Conservation (phyloP, 768 basidiomycete genomes). For the Phanerochaete sordida region DNA sequence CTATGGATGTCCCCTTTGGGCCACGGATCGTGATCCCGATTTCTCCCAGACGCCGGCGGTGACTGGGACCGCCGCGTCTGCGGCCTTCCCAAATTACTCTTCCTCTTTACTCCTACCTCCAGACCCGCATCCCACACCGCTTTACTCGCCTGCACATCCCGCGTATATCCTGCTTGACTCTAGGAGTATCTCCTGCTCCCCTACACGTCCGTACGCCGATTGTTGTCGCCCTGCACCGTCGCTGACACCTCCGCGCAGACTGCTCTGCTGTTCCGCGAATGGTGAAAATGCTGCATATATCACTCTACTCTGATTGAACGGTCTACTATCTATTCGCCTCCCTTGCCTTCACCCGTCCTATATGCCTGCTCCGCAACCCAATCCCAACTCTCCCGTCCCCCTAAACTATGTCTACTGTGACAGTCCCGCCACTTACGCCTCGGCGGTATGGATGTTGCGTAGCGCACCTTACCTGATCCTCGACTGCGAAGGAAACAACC, state of each 20-base stretch:
- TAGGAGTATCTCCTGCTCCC: neutral
- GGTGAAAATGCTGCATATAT: conserved; percentile 9
- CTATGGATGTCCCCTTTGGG: no score
- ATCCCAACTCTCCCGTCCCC: conserved; percentile 2
- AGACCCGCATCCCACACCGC: neutral
- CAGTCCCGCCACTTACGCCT: conserved; percentile 6
- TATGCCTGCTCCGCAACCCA: conserved; percentile 6
- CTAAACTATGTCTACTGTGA: conserved; percentile 14
- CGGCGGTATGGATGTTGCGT: conserved; percentile 8
- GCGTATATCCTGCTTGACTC: neutral
- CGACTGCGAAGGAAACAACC: conserved; percentile 39
- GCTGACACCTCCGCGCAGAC: neutral
- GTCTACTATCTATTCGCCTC: neutral
- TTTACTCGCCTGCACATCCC: neutral
- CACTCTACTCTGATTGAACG: conserved; percentile 5
- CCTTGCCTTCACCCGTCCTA: neutral
- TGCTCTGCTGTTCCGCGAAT: neutral
- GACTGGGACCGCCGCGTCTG: conserved; percentile 3
- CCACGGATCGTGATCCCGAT: neutral
- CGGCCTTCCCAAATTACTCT: neutral
- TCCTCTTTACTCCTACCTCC: neutral
- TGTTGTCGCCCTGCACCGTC: neutral
- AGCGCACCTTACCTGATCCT: conserved; percentile 25
- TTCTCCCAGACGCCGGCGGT: neutral
- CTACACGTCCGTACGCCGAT: neutral